A percentile compares a stretch with the other conserved stretches of the same genome.
These are phyloP conservation scores for Lagenaria siceraria DNA, from an alignment of 306 rosid species.

Conservation along the genomic window DNA sequence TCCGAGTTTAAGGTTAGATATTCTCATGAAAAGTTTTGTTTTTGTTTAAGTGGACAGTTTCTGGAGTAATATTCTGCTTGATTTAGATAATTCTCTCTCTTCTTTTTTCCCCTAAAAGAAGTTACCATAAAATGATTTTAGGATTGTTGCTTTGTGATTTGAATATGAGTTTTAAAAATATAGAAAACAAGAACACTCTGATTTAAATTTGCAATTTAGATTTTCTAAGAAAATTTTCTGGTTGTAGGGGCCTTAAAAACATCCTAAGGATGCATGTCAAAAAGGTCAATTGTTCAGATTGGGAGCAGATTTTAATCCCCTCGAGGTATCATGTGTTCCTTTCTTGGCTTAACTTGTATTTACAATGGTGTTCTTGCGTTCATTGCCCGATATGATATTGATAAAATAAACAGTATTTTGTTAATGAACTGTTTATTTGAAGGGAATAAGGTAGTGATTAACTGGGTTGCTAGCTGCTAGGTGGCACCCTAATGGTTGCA, in stretches of 20 bases:
- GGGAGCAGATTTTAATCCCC: constrained; percentile 81
- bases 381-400: background rate
- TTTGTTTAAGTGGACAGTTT: constrained; percentile 2
- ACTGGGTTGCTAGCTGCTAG: background rate
- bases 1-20: constrained; percentile 78
- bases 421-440: background rate
- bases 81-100: background rate
- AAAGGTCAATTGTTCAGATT: constrained; percentile 65
- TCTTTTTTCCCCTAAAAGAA: background rate
- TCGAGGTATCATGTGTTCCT: constrained; percentile 34
- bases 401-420: background rate
- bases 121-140: background rate
- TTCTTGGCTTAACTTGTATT: background rate
- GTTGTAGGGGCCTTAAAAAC: constrained; percentile 74
- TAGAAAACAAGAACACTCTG: background rate
- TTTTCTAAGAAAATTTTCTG: constrained; percentile 16
- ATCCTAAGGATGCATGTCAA: constrained; percentile 78
- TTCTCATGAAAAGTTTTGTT: constrained; percentile 6
- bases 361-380: background rate
- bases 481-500: background rate
- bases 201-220: background rate
- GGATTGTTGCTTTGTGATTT: background rate
- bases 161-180: background rate
- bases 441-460: background rate
- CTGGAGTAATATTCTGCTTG: background rate